Base-by-base conservation (phyloP, 441 rosid species). In the Erodium moschatum region DNA sequence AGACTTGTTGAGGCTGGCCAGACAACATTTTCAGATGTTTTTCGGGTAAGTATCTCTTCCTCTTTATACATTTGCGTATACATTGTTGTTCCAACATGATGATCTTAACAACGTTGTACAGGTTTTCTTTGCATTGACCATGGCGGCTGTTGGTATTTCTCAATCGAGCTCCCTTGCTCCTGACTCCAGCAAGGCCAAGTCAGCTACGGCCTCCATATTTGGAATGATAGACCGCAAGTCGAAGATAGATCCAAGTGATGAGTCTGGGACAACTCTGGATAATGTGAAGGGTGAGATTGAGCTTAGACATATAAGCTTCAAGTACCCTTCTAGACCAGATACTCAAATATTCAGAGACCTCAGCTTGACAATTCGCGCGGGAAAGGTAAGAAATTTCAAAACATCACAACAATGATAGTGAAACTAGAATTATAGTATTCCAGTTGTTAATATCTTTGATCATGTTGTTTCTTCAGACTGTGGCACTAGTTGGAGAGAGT, bases 401-500 rank as follows among this genome's bases (percentile, higher is more conserved):
- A 24, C 27, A 24, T 24, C 27, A 24, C 27, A 24, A 24, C 27
- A 24, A 24, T 24, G 27, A 24, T 24, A 24, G 27, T 24, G 27
- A 24, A 24, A 24, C 27, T 24, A 24, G 27, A 24, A 24, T 24
- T 24, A 24, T 24, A 24, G 27, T 24, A 24, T 24, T 24, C 27
- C 27, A 24, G 27, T 24, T 24, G 27, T 24, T 24, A 24, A 33
- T 33, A 33, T 15, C 58, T 50, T 50, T n/a, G 7, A n/a, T 50
- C 58, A n/a, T n/a, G 1, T 50, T 50, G 5, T 50, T 50, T 50
- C 38, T 3, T 5, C 83, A 91, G 97, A 85, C 90, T 20, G 85
- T 89, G 46, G 97, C 97, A 70, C 74, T 90, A 69, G 97, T 93
- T 27, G 98, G 96, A 73, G 98, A 93, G 71, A 93, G 97, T 38